A percentile compares a stretch with the other conserved stretches of the same genome.
Evolutionary conservation across 2,329 filamentous ascomycete genomes (phyloP).

Genomic region (Beauveria brongniartii): DNA sequence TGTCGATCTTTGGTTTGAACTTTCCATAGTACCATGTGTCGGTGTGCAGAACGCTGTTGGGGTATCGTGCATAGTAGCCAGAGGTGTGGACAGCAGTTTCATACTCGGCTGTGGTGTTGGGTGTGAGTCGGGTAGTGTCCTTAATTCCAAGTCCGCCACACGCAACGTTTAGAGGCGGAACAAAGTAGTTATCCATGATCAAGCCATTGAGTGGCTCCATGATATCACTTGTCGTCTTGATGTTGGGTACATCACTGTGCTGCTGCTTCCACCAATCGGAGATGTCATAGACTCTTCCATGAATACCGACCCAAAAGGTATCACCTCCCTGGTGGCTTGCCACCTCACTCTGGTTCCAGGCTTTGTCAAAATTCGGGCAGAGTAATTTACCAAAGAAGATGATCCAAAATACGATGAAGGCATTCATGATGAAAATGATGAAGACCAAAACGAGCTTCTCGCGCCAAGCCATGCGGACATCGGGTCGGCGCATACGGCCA

Average conservation of each 20-base stretch:
- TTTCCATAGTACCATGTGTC: conserved; percentile 67
- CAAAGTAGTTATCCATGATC: conserved; percentile 79
- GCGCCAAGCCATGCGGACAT: conserved; percentile 95
- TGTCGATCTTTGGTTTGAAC: conserved; percentile 72
- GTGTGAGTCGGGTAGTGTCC: conserved; percentile 45
- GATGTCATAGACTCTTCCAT: conserved; percentile 86
- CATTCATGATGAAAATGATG: conserved; percentile 77
- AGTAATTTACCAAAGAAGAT: conserved; percentile 75
- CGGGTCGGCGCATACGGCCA: conserved; percentile 93
- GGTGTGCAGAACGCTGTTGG: conserved; percentile 48
- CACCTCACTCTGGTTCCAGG: conserved; percentile 68
- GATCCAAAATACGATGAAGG: conserved; percentile 81
- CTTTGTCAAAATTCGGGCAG: conserved; percentile 88
- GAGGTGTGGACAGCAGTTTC: conserved; percentile 59
- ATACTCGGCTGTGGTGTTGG: conserved; percentile 56
- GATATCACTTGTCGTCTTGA: conserved; percentile 47
- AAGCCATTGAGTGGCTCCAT: conserved; percentile 76
- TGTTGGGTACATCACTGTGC: conserved; percentile 63
- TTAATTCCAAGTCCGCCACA: conserved; percentile 66
- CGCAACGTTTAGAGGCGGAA: conserved; percentile 63
- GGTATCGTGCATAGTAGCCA: conserved; percentile 50
- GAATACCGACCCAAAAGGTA: conserved; percentile 82
- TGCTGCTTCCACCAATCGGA: conserved; percentile 77
- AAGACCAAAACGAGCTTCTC: conserved; percentile 83
- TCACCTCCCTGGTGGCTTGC: conserved; percentile 58